Evolutionary conservation across 345 rosid genomes (phyloP).

Genomic region (Linum lewisii): DNA sequence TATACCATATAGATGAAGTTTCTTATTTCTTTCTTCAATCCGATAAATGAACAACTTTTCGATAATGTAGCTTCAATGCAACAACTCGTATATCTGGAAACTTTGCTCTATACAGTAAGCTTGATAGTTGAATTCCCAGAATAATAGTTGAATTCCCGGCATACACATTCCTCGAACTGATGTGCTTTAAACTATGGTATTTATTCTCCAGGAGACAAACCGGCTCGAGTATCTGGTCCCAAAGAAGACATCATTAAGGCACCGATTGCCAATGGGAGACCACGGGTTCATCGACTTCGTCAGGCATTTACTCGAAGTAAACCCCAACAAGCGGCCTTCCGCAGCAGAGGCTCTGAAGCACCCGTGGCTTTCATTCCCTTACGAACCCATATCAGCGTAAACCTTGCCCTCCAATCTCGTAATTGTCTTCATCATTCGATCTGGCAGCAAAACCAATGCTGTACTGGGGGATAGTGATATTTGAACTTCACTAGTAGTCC

Average conservation of each 20-base stretch:
- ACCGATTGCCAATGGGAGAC: conserved; percentile 90
- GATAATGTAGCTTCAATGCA: too few relatives aligned
- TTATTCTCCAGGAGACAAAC: conserved; percentile 57
- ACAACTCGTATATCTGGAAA: neutral
- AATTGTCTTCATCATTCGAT: too few relatives aligned
- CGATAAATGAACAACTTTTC: too few relatives aligned
- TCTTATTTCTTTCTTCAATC: too few relatives aligned
- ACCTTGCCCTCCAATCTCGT: neutral
- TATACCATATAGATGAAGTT: too few relatives aligned
- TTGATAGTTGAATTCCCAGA: too few relatives aligned
- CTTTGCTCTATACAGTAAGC: neutral
- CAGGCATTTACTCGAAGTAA: conserved; percentile 69
- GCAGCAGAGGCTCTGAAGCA: conserved; percentile 86
- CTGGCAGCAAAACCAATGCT: too few relatives aligned
- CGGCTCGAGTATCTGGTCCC: conserved; percentile 84
- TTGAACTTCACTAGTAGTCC: too few relatives aligned
- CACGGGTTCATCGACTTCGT: conserved; percentile 92
- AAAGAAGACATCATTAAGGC: conserved; percentile 80
- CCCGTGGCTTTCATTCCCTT: conserved; percentile 82
- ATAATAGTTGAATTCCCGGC: neutral
- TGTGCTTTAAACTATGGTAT: too few relatives aligned
- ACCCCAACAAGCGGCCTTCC: conserved; percentile 90
- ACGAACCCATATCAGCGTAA: conserved; percentile 91
- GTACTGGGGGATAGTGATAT: too few relatives aligned
- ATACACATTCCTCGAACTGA: neutral